A percentile compares a stretch with the other conserved stretches of the same genome.
Conservation (phyloP, 2,329 filamentous ascomycete species). For the Trichothecium sympodiale region DNA sequence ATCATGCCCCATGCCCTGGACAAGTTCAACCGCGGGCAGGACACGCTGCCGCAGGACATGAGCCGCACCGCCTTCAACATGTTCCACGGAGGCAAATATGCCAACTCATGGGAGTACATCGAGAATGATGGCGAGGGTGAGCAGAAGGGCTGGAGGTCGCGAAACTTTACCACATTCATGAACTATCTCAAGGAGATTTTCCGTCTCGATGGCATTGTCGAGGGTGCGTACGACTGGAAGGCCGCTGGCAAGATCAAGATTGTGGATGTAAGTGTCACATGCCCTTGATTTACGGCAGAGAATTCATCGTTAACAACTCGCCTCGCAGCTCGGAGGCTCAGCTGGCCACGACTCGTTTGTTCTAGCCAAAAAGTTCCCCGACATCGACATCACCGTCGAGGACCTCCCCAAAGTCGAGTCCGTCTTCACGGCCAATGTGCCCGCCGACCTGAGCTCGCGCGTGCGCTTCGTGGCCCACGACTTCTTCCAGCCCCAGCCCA, state of each 20-base stretch:
- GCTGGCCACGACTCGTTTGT: slow-evolving; percentile 28
- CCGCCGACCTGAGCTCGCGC: slow-evolving; percentile 18
- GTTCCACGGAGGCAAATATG: slow-evolving; percentile 18
- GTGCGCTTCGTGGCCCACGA: slow-evolving; percentile 25
- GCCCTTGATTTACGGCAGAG: no score
- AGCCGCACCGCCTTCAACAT: slow-evolving; percentile 24
- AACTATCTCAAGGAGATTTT: slow-evolving; percentile 27
- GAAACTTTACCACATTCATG: slow-evolving; percentile 29
- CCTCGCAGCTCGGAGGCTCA: slow-evolving; percentile 31
- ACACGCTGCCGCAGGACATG: slow-evolving; percentile 19
- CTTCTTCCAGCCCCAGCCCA: slow-evolving; percentile 26
- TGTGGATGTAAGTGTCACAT: slow-evolving; percentile 26
- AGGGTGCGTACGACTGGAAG: slow-evolving; percentile 24
- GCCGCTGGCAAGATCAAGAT: slow-evolving; percentile 21
- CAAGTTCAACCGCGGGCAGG: slow-evolving; percentile 18
- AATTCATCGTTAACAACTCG: no score
- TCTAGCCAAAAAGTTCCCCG: slow-evolving; percentile 27
- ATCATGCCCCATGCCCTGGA: slow-evolving; percentile 21
- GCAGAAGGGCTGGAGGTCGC: slow-evolving; percentile 23
- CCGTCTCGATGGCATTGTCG: slow-evolving; percentile 20
- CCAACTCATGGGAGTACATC: slow-evolving; percentile 25
- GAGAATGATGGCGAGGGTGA: slow-evolving; percentile 28
- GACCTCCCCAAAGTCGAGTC: slow-evolving; percentile 27
- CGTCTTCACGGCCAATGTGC: slow-evolving; percentile 22
- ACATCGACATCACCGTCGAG: slow-evolving; percentile 31